Percentiles rank a stretch among this genome's conserved stretches.
Conservation (phyloP, 164 flowering plant species). For the Pachysandra terminalis region DNA sequence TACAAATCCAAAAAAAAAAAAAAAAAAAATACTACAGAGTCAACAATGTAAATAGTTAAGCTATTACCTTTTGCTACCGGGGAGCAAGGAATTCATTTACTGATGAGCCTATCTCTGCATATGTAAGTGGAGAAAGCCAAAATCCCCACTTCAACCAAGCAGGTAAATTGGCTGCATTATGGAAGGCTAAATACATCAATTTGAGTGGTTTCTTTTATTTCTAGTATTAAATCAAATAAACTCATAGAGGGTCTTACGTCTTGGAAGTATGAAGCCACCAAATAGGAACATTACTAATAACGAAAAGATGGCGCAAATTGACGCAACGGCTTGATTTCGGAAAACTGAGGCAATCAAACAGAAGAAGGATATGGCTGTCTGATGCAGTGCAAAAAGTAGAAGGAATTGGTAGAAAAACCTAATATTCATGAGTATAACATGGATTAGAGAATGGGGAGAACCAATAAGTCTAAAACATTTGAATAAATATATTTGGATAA, state of each 20-base stretch:
- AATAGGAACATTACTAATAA: conserved; percentile 22
- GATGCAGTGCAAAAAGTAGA: conserved; percentile 29
- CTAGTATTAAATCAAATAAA: too few relatives aligned
- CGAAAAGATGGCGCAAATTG: conserved; percentile 10
- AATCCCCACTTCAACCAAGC: conserved; percentile 42
- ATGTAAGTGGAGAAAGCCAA: conserved; percentile 47
- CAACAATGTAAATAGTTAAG: too few relatives aligned
- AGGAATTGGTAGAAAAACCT: conserved; percentile 31
- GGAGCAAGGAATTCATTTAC: conserved; percentile 43
- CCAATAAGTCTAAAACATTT: too few relatives aligned
- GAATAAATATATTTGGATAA: too few relatives aligned
- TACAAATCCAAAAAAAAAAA: too few relatives aligned
- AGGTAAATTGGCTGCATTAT: conserved; percentile 2
- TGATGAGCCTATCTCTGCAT: conserved; percentile 32
- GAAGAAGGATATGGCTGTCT: conserved; percentile 20
- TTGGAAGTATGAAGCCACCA: conserved; percentile 34
- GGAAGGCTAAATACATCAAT: too few relatives aligned
- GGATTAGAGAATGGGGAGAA: too few relatives aligned
- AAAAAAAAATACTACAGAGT: too few relatives aligned
- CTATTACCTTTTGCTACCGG: conserved; percentile 38
- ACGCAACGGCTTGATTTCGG: conserved; percentile 19
- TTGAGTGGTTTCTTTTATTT: too few relatives aligned
- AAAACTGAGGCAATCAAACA: conserved; percentile 25
- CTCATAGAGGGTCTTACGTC: conserved; percentile 19
- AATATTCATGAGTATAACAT: background rate